Conservation (phyloP, 306 rosid species). For the Chamaecrista fasciculata region DNA sequence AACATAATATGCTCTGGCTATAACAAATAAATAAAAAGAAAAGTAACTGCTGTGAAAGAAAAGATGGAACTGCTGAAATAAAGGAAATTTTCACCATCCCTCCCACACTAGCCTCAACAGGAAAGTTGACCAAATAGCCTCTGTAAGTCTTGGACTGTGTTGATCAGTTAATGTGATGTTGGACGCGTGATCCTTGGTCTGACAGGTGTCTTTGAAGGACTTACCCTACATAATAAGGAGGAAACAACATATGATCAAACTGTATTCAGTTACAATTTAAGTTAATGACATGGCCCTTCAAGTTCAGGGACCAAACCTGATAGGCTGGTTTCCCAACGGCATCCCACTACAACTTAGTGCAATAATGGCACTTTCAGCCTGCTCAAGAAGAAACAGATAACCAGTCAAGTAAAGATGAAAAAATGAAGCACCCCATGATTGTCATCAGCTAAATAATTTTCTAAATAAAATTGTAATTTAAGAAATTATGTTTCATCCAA, state of each 20-base stretch:
- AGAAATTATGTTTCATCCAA: background rate
- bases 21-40: too few species aligned
- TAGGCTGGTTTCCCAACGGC: slow-evolving; percentile 84
- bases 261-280: background rate
- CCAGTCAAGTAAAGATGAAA: slow-evolving; percentile 12
- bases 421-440: background rate
- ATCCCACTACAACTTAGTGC: slow-evolving; percentile 93
- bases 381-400: slow-evolving; percentile 35
- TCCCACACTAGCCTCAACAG: slow-evolving; percentile 43
- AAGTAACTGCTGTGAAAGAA: background rate
- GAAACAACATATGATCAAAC: slow-evolving; percentile 13
- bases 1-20: background rate
- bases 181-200: slow-evolving; percentile 84
- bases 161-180: slow-evolving; percentile 31
- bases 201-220: slow-evolving; percentile 99
- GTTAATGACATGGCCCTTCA: background rate
- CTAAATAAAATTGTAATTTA: background rate
- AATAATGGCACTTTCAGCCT: slow-evolving; percentile 93
- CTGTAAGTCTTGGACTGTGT: slow-evolving; percentile 22
- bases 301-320: slow-evolving; percentile 52
- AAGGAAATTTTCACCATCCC: slow-evolving; percentile 59
- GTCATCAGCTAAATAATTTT: background rate
- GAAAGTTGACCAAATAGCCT: slow-evolving; percentile 40
- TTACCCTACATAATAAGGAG: slow-evolving; percentile 62
- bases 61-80: slow-evolving; percentile 44